Conservation (phyloP, 2,329 filamentous ascomycete species). For the Cordyceps pruinosa region DNA sequence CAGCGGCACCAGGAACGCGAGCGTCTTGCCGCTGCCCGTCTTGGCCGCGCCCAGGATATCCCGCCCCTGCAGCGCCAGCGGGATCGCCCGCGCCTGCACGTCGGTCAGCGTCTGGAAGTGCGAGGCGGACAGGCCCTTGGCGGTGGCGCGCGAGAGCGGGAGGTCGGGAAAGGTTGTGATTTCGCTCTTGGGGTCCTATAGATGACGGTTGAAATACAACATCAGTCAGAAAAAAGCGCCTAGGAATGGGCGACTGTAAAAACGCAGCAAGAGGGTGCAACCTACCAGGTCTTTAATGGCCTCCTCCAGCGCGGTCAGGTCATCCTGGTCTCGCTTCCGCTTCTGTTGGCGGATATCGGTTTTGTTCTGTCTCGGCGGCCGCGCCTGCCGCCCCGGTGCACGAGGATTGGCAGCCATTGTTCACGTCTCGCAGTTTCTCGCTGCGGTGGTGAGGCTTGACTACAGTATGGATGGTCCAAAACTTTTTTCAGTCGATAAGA, state of each 20-base stretch:
- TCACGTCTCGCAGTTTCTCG: neutral
- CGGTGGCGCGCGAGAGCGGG: constrained; percentile 76
- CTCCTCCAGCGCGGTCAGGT: constrained; percentile 27
- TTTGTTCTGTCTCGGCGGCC: constrained; percentile 22
- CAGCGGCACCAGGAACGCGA: constrained; percentile 86
- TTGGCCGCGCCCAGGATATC: constrained; percentile 94
- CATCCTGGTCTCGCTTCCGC: constrained; percentile 31
- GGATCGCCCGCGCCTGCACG: constrained; percentile 85
- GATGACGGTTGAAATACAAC: neutral
- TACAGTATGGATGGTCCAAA: neutral
- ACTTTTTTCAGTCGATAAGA: constrained; percentile 3
- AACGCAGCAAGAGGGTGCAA: neutral
- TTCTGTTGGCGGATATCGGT: constrained; percentile 30
- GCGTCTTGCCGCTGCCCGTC: constrained; percentile 90
- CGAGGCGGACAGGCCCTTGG: constrained; percentile 70
- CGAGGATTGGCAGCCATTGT: constrained; percentile 12
- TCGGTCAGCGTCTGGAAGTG: constrained; percentile 90
- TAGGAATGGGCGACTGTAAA: too few species aligned
- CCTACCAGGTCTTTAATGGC: constrained; percentile 29
- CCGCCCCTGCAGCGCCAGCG: constrained; percentile 72
- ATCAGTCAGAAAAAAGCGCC: neutral
- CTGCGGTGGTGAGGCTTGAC: neutral
- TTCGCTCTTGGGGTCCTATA: constrained; percentile 54
- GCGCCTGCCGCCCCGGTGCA: neutral
- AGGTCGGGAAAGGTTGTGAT: constrained; percentile 72